Percentiles rank a stretch among this genome's conserved stretches.
These are phyloP conservation scores for Trametes versicolor DNA, from an alignment of 1,284 basidiomycete genomes.

Conservation along the genomic window DNA sequence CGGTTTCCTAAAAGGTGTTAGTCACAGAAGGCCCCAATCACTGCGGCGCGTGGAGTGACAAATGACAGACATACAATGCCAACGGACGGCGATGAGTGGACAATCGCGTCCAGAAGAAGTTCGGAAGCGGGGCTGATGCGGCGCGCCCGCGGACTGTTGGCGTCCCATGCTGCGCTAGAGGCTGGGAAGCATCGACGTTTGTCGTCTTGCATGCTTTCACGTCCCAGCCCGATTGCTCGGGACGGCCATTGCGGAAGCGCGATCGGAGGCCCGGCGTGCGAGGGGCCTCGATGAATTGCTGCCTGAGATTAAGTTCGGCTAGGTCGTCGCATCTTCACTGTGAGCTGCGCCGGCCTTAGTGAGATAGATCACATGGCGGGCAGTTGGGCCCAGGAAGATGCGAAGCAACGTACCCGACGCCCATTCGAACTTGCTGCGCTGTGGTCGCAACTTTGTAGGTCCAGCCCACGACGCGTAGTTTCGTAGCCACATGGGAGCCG, in stretches of 20 bases:
- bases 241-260: neutral
- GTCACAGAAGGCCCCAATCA: neutral
- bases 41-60: neutral
- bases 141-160: neutral
- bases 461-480: neutral
- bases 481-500: conserved; percentile 3
- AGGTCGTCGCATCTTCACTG: neutral
- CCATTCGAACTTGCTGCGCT: neutral
- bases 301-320: conserved; percentile 17
- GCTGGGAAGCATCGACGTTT: conserved; percentile 1
- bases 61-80: neutral
- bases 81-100: neutral
- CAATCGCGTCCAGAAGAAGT: neutral
- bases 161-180: too few relatives aligned
- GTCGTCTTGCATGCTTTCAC: neutral
- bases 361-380: conserved; percentile 16
- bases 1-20: neutral
- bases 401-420: neutral
- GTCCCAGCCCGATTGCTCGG: neutral
- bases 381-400: neutral
- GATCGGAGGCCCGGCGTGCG: conserved; percentile 5
- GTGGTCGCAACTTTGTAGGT: conserved; percentile 4
- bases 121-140: conserved; percentile 9
- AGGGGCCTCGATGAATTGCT: neutral
- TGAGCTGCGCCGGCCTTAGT: conserved; percentile 5